Evolutionary conservation across 192 early-diverging fungal genomes (phyloP), one percentile per base, ranked within the genome.

Genomic region (Lobosporangium transversale): DNA sequence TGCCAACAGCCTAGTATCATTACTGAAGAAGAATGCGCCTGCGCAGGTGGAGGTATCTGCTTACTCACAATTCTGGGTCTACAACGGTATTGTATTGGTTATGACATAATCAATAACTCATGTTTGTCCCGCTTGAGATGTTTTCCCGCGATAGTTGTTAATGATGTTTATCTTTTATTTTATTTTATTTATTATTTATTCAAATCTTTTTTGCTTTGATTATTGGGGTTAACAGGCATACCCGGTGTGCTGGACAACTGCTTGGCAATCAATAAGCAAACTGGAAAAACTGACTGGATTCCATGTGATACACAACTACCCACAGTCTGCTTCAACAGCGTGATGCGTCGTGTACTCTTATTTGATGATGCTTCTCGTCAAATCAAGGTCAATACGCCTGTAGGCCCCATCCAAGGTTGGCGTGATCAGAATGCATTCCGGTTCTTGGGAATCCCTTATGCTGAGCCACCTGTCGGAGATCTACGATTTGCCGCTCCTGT

Each of bases 391-490:
- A 62, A 78, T 37, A 58, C 66, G 0, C 15, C 53, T 29, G 50
- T 50, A 14, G 75, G 75, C 15, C 55, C 56, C 45, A 57, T 78
- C 18, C 66, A 67, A 29, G 75, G 75, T 17, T 78, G 53, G 53
- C 75, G 66, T 27, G 75, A 78, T 31, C 65, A 63, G 10, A 69
- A 81, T 33, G 50, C 68, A 1, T 63, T 81, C 32, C 51, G 75
- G 3, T 78, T 78, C 55, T 56, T 78, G 44, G 75, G 75, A 2
- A 78, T 78, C 42, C 58, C 58, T 9, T 78, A 68, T 59, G 66
- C 75, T 40, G 75, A 78, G 32, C 35, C 75, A 20, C 59, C 75
- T 20, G 49, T 66, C 8, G 66, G 61, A 12, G 29, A 68, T 23
- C 32, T 67, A 6, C 51, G 66, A 10, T 78, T 78, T 44, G 63